Conservation (phyloP, 495 filamentous ascomycete genomes). For the Penicillium canariense region DNA sequence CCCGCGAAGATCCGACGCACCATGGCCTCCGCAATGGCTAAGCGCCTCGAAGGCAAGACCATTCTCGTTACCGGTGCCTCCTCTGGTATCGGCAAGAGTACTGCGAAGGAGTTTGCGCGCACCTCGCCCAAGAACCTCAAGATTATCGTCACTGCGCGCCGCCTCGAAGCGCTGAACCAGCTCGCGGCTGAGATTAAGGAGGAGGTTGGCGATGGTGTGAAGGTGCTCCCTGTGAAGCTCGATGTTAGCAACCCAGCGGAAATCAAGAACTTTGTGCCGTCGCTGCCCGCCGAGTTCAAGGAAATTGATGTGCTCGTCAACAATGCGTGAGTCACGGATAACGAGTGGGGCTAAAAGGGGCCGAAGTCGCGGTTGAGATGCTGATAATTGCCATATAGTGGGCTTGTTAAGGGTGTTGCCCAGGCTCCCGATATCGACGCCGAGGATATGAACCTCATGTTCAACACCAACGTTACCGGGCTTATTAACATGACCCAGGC, state of each 20-base stretch:
- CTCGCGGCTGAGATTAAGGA: constrained; percentile 74
- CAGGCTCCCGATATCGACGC: constrained; percentile 79
- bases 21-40: constrained; percentile 77
- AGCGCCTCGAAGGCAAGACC: constrained; percentile 92
- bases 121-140: constrained; percentile 78
- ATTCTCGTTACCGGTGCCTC: constrained; percentile 90
- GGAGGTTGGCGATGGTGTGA: constrained; percentile 77
- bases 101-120: constrained; percentile 87
- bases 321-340: constrained; percentile 72
- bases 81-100: constrained; percentile 85
- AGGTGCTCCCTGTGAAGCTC: constrained; percentile 76
- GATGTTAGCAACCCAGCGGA: constrained; percentile 83
- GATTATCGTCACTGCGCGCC: constrained; percentile 82
- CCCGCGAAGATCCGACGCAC: constrained; percentile 34
- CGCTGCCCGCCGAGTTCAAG: constrained; percentile 77
- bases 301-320: constrained; percentile 91
- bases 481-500: constrained; percentile 98
- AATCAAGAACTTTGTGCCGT: constrained; percentile 68
- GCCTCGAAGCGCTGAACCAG: constrained; percentile 73
- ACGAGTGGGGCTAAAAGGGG: not conserved
- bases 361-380: not conserved
- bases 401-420: constrained; percentile 83
- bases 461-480: constrained; percentile 88
- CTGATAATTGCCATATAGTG: constrained; percentile 45
- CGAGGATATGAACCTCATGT: constrained; percentile 85